These are phyloP conservation scores for Ulota crispa DNA, from an alignment of 225 moss, liverwort and hornwort species.

Conservation along the genomic window DNA sequence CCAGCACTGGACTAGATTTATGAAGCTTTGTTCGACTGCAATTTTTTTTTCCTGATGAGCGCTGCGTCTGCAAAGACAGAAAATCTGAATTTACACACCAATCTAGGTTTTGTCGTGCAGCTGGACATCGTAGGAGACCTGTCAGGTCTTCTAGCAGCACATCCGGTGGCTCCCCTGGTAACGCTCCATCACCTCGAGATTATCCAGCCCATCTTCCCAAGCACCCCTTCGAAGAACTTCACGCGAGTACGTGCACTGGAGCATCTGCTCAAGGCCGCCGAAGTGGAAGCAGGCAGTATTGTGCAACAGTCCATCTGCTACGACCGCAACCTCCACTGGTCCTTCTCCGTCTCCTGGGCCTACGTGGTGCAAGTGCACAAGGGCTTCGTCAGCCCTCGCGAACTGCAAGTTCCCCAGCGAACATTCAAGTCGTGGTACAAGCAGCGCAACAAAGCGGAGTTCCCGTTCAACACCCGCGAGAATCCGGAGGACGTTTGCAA, in stretches of 20 bases:
- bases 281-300: constrained; percentile 45
- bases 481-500: constrained; percentile 51
- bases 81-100: background rate
- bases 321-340: constrained; percentile 36
- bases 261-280: constrained; percentile 41
- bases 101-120: constrained; percentile 19
- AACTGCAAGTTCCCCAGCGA: constrained; percentile 48
- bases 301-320: constrained; percentile 60
- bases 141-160: constrained; percentile 53
- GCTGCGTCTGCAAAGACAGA: background rate
- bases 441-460: constrained; percentile 49
- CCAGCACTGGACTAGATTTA: background rate
- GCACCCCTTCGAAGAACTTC: constrained; percentile 33
- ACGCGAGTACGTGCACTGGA: constrained; percentile 39
- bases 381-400: constrained; percentile 49
- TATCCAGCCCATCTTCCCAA: constrained; percentile 50
- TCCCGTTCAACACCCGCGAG: constrained; percentile 52
- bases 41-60: background rate
- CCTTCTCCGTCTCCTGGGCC: constrained; percentile 51
- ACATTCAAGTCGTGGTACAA: constrained; percentile 56
- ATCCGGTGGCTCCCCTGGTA: constrained; percentile 45
- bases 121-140: constrained; percentile 53
- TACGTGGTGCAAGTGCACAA: constrained; percentile 54
- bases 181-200: constrained; percentile 55
- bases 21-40: background rate